Conservation (phyloP, 208 protist species). For the Leishmania tarentolae region DNA sequence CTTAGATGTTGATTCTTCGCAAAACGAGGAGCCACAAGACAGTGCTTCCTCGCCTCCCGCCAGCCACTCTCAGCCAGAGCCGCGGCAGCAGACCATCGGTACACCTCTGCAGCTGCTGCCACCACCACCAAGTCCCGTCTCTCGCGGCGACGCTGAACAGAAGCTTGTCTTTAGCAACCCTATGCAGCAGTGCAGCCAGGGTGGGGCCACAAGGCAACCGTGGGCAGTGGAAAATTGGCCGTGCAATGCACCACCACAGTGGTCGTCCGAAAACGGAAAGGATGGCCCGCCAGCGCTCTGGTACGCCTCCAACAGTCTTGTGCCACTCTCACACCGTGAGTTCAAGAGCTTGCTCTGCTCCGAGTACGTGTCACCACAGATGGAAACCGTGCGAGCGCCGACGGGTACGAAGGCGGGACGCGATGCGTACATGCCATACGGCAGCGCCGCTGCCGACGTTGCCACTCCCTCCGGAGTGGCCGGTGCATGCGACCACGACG, state of each 20-base stretch:
- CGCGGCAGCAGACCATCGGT: neutral
- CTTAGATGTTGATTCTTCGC: neutral
- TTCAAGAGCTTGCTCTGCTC: conserved; percentile 76
- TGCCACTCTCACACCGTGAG: conserved; percentile 36
- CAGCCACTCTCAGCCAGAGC: neutral
- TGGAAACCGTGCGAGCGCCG: neutral
- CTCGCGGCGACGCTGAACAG: neutral
- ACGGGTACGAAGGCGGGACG: conserved; percentile 4
- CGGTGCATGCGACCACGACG: neutral
- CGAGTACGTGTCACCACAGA: conserved; percentile 41
- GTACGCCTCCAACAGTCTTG: conserved; percentile 28
- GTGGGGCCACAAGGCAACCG: conserved; percentile 10
- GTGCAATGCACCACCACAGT: neutral
- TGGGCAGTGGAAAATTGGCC: conserved; percentile 28
- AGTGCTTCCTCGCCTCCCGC: neutral
- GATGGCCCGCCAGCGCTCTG: conserved; percentile 23
- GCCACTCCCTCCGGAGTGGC: neutral
- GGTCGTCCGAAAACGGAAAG: conserved; percentile 4
- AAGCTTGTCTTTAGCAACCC: conserved; percentile 23
- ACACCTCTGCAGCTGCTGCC: conserved; percentile 17
- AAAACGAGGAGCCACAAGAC: neutral
- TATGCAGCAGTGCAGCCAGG: conserved; percentile 12
- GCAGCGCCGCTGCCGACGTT: neutral
- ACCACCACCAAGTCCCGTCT: conserved; percentile 23
- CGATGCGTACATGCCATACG: conserved; percentile 21